Percentiles rank a stretch among this genome's conserved stretches.
Conservation (phyloP, 208 protist species). For the Crithidia brevicula region DNA sequence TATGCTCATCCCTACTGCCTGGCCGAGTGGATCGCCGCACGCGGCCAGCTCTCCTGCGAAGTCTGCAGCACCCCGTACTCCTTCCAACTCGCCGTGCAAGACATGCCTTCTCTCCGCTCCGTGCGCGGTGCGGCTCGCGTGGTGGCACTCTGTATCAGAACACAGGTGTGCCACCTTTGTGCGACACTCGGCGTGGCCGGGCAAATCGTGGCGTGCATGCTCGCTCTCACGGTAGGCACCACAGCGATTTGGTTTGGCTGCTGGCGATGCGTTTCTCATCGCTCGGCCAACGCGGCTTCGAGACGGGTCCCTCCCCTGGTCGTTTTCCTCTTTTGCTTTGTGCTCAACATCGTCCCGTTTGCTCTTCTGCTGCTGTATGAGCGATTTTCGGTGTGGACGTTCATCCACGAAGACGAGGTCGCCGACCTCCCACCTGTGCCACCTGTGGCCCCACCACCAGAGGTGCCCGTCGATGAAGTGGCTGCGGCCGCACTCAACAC, state of each 20-base stretch:
- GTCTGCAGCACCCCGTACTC: constrained; percentile 29
- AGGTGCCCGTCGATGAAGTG: constrained; percentile 1
- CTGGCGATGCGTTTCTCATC: neutral
- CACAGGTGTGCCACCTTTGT: neutral
- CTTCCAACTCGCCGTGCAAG: constrained; percentile 18
- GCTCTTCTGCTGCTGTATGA: constrained; percentile 14
- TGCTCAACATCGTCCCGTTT: constrained; percentile 1
- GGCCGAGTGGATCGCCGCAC: constrained; percentile 30
- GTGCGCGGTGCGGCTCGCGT: constrained; percentile 1
- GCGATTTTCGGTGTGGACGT: constrained; percentile 19
- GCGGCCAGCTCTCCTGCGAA: constrained; percentile 27
- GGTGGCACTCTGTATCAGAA: neutral
- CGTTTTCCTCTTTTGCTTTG: neutral
- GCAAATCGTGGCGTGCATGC: neutral
- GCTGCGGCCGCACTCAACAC: constrained; percentile 8
- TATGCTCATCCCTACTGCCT: constrained; percentile 35
- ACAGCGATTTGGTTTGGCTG: constrained; percentile 9
- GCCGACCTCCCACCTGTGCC: constrained; percentile 19
- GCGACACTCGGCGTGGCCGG: neutral
- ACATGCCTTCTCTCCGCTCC: constrained; percentile 10
- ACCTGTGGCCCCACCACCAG: constrained; percentile 2
- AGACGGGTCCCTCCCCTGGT: neutral
- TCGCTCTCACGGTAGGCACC: neutral
- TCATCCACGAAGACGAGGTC: constrained; percentile 26
- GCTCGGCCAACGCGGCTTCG: neutral